These are phyloP conservation scores for Claviceps capensis DNA, from an alignment of 2,329 filamentous ascomycete genomes.

Conservation along the genomic window DNA sequence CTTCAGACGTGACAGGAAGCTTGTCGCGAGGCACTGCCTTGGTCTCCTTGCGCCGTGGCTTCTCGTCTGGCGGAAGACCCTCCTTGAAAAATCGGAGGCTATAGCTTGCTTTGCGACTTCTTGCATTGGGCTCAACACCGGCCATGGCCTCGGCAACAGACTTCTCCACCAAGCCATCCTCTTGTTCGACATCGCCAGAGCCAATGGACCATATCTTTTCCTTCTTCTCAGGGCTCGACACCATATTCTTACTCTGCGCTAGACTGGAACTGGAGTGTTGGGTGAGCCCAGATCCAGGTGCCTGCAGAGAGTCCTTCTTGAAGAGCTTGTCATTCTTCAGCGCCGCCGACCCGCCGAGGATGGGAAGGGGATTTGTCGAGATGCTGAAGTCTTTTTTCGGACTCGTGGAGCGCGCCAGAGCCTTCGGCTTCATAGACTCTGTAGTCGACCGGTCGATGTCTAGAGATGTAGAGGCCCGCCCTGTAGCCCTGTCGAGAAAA, in stretches of 20 bases:
- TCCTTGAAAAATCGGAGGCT: conserved; percentile 55
- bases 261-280: conserved; percentile 25
- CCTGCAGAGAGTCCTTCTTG: conserved; percentile 7
- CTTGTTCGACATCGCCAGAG: conserved; percentile 31
- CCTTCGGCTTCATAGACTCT: conserved; percentile 14
- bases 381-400: conserved; percentile 16
- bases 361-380: conserved; percentile 10
- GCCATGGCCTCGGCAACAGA: conserved; percentile 49
- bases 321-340: conserved; percentile 6
- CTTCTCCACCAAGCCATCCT: conserved; percentile 47
- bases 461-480: conserved; percentile 19
- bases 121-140: conserved; percentile 46
- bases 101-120: conserved; percentile 55
- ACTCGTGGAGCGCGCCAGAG: conserved; percentile 14
- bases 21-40: conserved; percentile 26
- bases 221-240: conserved; percentile 39
- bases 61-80: conserved; percentile 45
- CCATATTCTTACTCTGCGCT: conserved; percentile 29
- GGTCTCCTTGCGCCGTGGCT: conserved; percentile 37
- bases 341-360: conserved; percentile 6
- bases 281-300: conserved; percentile 11
- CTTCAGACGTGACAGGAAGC: conserved; percentile 23
- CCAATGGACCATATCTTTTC: conserved; percentile 55
- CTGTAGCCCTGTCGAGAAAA: conserved; percentile 16
- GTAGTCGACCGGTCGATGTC: conserved; percentile 18